A percentile compares a stretch with the other conserved stretches of the same genome.
phyloP scores from a whole-genome alignment of 495 filamentous ascomycete genomes.

The Margaritispora aquatica region DNA sequence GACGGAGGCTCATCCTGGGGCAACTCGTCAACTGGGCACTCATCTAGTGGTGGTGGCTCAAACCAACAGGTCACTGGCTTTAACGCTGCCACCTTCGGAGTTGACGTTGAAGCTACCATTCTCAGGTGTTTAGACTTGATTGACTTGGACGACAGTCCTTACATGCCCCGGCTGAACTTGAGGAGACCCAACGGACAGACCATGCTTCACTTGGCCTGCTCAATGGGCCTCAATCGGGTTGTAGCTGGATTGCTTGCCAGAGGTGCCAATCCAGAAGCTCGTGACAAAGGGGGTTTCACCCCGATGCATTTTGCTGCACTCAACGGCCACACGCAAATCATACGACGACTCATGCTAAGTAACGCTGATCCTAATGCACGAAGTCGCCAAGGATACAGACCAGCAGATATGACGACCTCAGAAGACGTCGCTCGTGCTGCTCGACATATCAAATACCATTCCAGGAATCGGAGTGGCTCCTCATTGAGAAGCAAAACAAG shows the following conservation, averaged over 20 bases:
- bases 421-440: conserved; percentile 47
- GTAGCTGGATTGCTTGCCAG: conserved; percentile 74
- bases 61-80: conserved; percentile 23
- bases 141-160: conserved; percentile 67
- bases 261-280: conserved; percentile 68
- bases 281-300: conserved; percentile 77
- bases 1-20: conserved; percentile 26
- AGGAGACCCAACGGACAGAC: conserved; percentile 63
- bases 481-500: conserved; percentile 52
- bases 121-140: conserved; percentile 70
- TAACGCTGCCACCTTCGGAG: conserved; percentile 35
- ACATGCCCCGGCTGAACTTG: conserved; percentile 58
- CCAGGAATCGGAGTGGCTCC: conserved; percentile 44
- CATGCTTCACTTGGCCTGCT: conserved; percentile 76
- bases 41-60: conserved; percentile 17
- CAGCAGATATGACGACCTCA: conserved; percentile 66
- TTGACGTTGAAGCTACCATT: conserved; percentile 60
- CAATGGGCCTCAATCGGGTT: conserved; percentile 67
- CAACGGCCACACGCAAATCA: conserved; percentile 66
- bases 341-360: conserved; percentile 63
- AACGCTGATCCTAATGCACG: conserved; percentile 67
- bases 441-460: conserved; percentile 50
- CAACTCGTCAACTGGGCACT: conserved; percentile 3
- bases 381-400: conserved; percentile 63
- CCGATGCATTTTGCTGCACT: conserved; percentile 82